phyloP scores from a whole-genome alignment of 345 rosid genomes.

The Geranium rotundifolium region DNA sequence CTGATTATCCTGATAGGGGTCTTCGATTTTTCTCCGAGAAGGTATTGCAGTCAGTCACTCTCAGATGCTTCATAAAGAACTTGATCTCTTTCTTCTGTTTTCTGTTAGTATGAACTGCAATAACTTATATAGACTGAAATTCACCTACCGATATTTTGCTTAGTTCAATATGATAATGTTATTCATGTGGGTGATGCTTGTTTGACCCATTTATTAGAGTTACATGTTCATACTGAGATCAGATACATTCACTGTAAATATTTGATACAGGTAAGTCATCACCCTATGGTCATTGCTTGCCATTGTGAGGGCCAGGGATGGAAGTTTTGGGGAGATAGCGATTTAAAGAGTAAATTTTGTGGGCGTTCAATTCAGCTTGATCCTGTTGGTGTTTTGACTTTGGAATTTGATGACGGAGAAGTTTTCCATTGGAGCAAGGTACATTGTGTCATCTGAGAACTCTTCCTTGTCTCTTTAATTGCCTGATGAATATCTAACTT shows the following conservation, averaged over 20 bases:
- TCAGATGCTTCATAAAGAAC: background rate
- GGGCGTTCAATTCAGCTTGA: conserved; percentile 98
- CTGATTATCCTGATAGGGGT: conserved; percentile 92
- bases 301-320: conserved; percentile 97
- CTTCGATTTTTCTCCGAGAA: conserved; percentile 90
- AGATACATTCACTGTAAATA: background rate
- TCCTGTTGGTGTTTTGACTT: conserved; percentile 81
- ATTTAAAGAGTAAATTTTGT: conserved; percentile 95
- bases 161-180: no score
- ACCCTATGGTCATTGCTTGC: conserved; percentile 96
- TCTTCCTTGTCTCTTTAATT: conserved; percentile 8
- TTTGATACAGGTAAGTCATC: conserved; percentile 93
- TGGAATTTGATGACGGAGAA: conserved; percentile 94
- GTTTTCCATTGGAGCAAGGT: conserved; percentile 96
- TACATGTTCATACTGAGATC: background rate
- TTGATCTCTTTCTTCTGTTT: background rate
- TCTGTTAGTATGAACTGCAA: background rate
- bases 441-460: background rate
- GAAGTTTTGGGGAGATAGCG: conserved; percentile 98
- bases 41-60: conserved; percentile 28
- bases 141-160: no score
- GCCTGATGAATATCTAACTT: background rate
- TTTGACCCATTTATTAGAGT: no score
- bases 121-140: no score
- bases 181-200: no score